A percentile compares a stretch with the other conserved stretches of the same genome.
These are phyloP conservation scores for Cyanidiococcus yangmingshanensis DNA, from an alignment of 23 red algal species.

Conservation along the genomic window DNA sequence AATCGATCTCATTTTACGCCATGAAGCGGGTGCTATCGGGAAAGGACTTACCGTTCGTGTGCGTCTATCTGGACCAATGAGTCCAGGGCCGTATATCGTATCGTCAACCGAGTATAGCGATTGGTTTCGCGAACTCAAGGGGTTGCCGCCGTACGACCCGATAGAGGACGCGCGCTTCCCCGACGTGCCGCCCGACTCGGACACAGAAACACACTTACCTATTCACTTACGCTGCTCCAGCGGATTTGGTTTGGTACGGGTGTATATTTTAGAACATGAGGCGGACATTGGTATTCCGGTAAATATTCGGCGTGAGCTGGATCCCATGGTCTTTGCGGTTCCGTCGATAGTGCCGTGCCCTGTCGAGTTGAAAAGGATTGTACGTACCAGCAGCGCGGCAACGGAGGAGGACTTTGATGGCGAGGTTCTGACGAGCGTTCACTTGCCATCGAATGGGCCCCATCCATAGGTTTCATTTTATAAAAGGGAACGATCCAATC, in stretches of 20 bases:
- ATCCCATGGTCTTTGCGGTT: not conserved
- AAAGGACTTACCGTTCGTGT: not conserved
- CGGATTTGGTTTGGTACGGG: not conserved
- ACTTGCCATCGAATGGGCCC: not conserved
- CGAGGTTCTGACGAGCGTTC: not conserved
- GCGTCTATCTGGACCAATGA: not conserved
- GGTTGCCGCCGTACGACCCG: constrained; percentile 1
- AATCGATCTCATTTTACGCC: not conserved
- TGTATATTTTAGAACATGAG: not conserved
- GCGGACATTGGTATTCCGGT: constrained; percentile 3
- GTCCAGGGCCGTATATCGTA: not conserved
- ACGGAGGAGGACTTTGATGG: not conserved
- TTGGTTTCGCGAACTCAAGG: not conserved
- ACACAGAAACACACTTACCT: not conserved
- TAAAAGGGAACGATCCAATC: too few relatives aligned
- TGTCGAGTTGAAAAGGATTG: not conserved
- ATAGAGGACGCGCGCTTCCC: not conserved
- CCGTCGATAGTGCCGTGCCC: not conserved
- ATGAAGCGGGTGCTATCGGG: not conserved
- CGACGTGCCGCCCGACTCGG: not conserved
- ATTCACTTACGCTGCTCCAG: not conserved
- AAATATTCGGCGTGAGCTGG: not conserved
- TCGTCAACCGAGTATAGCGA: not conserved
- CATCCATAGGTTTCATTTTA: too few relatives aligned
- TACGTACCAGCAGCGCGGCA: not conserved